These are phyloP conservation scores for Rhodotorula paludigena DNA, from an alignment of 768 basidiomycete genomes.

Conservation along the genomic window DNA sequence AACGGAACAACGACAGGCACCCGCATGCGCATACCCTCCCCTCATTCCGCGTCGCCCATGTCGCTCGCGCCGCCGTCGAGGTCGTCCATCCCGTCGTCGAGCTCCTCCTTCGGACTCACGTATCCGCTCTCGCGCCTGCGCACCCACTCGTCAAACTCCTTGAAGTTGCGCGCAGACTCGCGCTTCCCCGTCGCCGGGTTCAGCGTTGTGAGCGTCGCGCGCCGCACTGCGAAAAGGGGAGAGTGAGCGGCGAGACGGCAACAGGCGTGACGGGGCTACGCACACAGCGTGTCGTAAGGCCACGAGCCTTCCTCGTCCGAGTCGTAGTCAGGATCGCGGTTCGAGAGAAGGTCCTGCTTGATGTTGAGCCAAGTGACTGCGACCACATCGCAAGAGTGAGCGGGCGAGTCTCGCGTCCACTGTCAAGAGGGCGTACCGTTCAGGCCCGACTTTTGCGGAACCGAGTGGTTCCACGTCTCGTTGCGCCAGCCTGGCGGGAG, in stretches of 20 bases:
- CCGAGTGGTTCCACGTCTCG: constrained; percentile 4
- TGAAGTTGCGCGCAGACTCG: not conserved
- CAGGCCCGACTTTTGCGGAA: constrained; percentile 10
- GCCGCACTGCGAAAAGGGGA: not conserved
- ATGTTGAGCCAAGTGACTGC: constrained; percentile 33
- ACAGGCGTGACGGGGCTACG: not conserved
- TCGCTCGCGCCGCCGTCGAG: not conserved
- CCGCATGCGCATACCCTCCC: too few relatives aligned
- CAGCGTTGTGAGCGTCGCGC: not conserved
- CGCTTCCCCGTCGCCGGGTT: constrained; percentile 1
- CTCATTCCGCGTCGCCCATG: not conserved
- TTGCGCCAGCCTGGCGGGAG: constrained; percentile 30
- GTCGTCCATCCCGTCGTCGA: not conserved
- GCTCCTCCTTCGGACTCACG: not conserved
- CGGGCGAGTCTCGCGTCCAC: not conserved
- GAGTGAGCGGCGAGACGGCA: too few relatives aligned
- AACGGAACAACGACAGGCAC: not conserved
- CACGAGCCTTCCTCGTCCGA: constrained; percentile 39
- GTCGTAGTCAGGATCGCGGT: constrained; percentile 41
- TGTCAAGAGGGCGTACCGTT: constrained; percentile 7
- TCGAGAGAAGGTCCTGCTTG: constrained; percentile 35
- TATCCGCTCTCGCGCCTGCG: not conserved
- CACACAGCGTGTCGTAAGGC: constrained; percentile 25
- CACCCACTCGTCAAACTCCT: constrained; percentile 8
- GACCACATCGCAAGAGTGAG: too few relatives aligned